These are phyloP conservation scores for Aleurites moluccanus DNA, from an alignment of 441 rosid genomes.

Conservation along the genomic window DNA sequence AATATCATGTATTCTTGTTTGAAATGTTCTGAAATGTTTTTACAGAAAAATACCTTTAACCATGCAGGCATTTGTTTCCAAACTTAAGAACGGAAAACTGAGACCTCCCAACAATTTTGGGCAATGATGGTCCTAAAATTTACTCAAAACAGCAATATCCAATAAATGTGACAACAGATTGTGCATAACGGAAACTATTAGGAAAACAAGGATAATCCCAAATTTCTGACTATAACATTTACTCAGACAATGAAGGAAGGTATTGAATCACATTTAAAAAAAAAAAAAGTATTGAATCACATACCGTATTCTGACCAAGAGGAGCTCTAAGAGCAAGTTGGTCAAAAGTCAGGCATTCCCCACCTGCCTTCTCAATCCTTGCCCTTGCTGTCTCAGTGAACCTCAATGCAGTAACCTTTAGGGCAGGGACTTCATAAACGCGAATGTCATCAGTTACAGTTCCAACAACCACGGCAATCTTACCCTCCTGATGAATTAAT, in stretches of 20 bases:
- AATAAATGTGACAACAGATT: not conserved
- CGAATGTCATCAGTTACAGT: slow-evolving; percentile 78
- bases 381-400: slow-evolving; percentile 90
- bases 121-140: not conserved
- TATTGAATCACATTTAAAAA: not conserved
- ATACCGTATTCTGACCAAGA: slow-evolving; percentile 90
- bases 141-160: not conserved
- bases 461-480: slow-evolving; percentile 82
- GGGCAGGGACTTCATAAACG: slow-evolving; percentile 69
- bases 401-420: slow-evolving; percentile 79
- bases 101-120: too few species aligned
- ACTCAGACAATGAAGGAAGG: not conserved
- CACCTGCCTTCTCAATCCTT: slow-evolving; percentile 89
- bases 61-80: not conserved
- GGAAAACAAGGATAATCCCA: not conserved
- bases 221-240: not conserved
- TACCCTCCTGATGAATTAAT: slow-evolving; percentile 50
- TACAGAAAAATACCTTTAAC: not conserved
- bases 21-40: not conserved
- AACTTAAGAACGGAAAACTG: not conserved
- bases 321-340: slow-evolving; percentile 89
- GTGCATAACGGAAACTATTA: not conserved
- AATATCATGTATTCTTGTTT: not conserved
- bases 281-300: too few species aligned
- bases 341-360: slow-evolving; percentile 90